Base-by-base conservation (phyloP, 345 rosid genomes). In the Linum trigynum region DNA sequence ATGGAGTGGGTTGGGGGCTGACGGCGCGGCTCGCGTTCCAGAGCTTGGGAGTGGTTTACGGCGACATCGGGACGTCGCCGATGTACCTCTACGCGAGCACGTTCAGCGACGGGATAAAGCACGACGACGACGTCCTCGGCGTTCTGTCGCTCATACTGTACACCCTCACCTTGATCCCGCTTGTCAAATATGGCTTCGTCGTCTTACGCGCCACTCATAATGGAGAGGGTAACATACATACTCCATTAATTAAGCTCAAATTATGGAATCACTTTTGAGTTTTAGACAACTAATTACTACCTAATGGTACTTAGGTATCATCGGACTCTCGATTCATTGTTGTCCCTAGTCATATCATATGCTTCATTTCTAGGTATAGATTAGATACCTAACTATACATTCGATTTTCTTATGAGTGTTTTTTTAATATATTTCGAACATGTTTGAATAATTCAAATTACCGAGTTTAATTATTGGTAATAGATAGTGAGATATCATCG, bases 21-120 rank as follows among this genome's bases (percentile, higher is more conserved):
- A 10, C 63, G 1, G 3, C 63, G 65, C 56, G 62, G 48, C 57
- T 77, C 11, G 75, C 79, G 35, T 69, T 77, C 57, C 79, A 80
- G 23, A 67, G 79, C 68, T 67, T 75, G 3, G 81, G 84, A 9
- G 53, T 80, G 2, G 81, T 80, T 7, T 80, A 74, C 38, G 84
- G 81, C 0, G 81, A 80, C 40, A 17, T 77, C 3, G 81, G 81
- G 1, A 77, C 81, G 1, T 72, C 75, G 36, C 80, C 82, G 3
- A 65, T 79, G 7, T 72, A 76, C 8, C 72, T 70, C 43, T 1
- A 67, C 8, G 39, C 77, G 0, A 39, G 75, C 23, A 58, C 65
- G 23, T 79, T 75, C 42, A 59, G 63, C 3, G 10, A 68, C 0
- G 82, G 75, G 5, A 59, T 79, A 23, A 64, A 63, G 37, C 35